phyloP scores from a whole-genome alignment of 2,329 filamentous ascomycete genomes.

The Acarospora socialis region DNA sequence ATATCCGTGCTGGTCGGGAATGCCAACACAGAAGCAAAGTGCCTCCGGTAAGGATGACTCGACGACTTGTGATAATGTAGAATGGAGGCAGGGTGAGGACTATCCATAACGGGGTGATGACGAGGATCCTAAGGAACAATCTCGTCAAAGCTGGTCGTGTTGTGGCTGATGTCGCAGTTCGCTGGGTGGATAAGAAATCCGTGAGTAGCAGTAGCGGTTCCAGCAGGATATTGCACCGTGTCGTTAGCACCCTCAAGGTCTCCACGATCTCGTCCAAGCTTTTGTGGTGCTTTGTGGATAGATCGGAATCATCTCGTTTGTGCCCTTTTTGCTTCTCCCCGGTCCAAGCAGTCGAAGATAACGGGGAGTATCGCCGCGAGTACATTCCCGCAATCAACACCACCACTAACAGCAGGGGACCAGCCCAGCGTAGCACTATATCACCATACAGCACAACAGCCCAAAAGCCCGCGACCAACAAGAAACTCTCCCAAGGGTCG shows the following conservation, averaged over 20 bases:
- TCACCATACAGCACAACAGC: slow-evolving; percentile 74
- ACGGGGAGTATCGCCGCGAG: slow-evolving; percentile 69
- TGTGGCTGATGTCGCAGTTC: slow-evolving; percentile 79
- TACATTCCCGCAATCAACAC: slow-evolving; percentile 86
- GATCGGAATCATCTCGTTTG: slow-evolving; percentile 41
- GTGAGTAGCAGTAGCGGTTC: slow-evolving; percentile 81
- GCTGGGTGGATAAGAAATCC: slow-evolving; percentile 83
- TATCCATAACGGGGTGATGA: slow-evolving; percentile 82
- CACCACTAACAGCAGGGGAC: slow-evolving; percentile 67
- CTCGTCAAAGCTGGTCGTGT: slow-evolving; percentile 80
- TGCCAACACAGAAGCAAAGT: slow-evolving; percentile 87
- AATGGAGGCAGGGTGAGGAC: slow-evolving; percentile 67
- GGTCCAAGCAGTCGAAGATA: slow-evolving; percentile 72
- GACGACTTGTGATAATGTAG: slow-evolving; percentile 70
- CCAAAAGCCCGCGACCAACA: slow-evolving; percentile 79
- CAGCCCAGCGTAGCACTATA: slow-evolving; percentile 62
- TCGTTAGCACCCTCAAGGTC: slow-evolving; percentile 78
- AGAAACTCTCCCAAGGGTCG: slow-evolving; percentile 94
- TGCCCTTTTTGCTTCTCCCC: slow-evolving; percentile 44
- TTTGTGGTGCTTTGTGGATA: slow-evolving; percentile 68
- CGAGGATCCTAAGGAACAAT: slow-evolving; percentile 74
- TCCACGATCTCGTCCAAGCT: slow-evolving; percentile 96
- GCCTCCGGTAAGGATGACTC: slow-evolving; percentile 72
- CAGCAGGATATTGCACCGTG: slow-evolving; percentile 78
- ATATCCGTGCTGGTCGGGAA: slow-evolving; percentile 69